phyloP scores from a whole-genome alignment of 345 rosid genomes.

The Lumnitzera littorea region DNA sequence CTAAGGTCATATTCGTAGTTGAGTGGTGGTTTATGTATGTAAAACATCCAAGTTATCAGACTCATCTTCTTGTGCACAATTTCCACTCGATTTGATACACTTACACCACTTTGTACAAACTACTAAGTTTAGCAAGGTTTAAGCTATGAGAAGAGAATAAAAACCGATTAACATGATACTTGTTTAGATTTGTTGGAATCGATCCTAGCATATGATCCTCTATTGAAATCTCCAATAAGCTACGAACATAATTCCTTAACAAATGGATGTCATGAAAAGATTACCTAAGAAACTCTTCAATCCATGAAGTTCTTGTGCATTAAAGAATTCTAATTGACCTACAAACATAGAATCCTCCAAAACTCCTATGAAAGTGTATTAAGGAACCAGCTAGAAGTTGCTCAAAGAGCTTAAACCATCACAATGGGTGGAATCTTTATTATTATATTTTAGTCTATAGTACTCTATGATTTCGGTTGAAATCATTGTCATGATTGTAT shows the following conservation, averaged over 20 bases:
- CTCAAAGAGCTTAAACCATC: constrained; percentile 86
- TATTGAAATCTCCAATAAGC: constrained; percentile 92
- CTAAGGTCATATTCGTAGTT: constrained; percentile 9
- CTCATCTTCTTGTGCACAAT: constrained; percentile 26
- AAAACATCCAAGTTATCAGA: constrained; percentile 37
- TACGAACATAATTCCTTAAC: constrained; percentile 88
- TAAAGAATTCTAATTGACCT: constrained; percentile 94
- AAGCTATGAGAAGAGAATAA: constrained; percentile 78
- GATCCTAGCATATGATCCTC: constrained; percentile 89
- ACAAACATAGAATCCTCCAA: constrained; percentile 99
- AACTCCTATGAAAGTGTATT: constrained; percentile 83
- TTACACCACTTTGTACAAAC: constrained; percentile 90
- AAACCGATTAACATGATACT: constrained; percentile 87
- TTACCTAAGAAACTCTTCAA: constrained; percentile 94
- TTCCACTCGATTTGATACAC: constrained; percentile 58
- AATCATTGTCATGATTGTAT: constrained; percentile 80
- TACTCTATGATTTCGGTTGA: constrained; percentile 81
- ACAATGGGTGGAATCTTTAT: constrained; percentile 58
- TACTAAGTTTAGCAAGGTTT: constrained; percentile 55
- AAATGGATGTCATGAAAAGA: constrained; percentile 91
- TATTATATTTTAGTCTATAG: constrained; percentile 61
- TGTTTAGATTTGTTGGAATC: constrained; percentile 94
- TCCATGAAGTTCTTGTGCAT: constrained; percentile 86
- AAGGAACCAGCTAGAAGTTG: constrained; percentile 98
- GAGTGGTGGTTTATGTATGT: too few species aligned